Conservation (phyloP, 2,329 filamentous ascomycete genomes). For the Fusarium redolens region DNA sequence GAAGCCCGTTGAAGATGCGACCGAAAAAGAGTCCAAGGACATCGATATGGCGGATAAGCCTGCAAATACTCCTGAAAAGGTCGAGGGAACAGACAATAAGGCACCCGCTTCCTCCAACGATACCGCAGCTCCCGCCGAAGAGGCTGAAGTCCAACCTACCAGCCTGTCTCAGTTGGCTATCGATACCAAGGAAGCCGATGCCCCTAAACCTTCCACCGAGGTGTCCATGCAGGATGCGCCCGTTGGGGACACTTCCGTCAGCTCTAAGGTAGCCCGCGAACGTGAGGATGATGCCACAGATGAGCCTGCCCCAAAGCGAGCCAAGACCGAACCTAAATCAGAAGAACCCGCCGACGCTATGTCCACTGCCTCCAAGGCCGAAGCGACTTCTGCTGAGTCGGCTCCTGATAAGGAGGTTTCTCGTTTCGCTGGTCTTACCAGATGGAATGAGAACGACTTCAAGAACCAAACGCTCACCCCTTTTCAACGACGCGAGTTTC, state of each 20-base stretch:
- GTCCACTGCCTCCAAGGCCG: constrained; percentile 15
- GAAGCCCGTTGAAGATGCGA: constrained; percentile 11
- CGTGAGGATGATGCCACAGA: constrained; percentile 77
- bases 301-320: constrained; percentile 82
- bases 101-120: constrained; percentile 26
- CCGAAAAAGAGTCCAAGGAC: constrained; percentile 35
- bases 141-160: constrained; percentile 51
- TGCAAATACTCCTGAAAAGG: constrained; percentile 21
- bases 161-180: constrained; percentile 55
- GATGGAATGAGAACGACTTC: constrained; percentile 56
- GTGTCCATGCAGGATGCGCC: constrained; percentile 65
- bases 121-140: constrained; percentile 44
- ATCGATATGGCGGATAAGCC: constrained; percentile 45
- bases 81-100: constrained; percentile 30
- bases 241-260: constrained; percentile 45
- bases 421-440: constrained; percentile 49
- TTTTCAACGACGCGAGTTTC: constrained; percentile 70
- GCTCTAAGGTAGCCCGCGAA: constrained; percentile 75
- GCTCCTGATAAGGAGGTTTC: constrained; percentile 32
- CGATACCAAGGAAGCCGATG: constrained; percentile 49
- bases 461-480: constrained; percentile 65
- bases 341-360: constrained; percentile 47
- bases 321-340: constrained; percentile 73
- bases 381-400: constrained; percentile 40
- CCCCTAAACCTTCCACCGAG: constrained; percentile 52